Base-by-base conservation (phyloP, 768 basidiomycete species). In the Rhizopogon vinicolor region DNA sequence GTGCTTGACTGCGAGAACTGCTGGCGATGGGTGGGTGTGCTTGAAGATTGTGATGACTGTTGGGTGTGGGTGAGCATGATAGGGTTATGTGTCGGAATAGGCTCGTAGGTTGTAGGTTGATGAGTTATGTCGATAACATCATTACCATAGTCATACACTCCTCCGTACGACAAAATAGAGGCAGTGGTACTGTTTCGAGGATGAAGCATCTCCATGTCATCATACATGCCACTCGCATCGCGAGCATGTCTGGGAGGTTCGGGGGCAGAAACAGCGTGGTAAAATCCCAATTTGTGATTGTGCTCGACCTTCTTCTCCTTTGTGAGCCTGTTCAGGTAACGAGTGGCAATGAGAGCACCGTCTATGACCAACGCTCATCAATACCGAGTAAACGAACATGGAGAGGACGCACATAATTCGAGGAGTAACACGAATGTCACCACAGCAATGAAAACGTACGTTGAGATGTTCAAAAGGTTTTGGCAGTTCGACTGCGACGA, bases 251-350 rank as follows among this genome's bases (percentile, higher is more conserved):
- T 29, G 40, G 18, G 16, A 39, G 55, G 41, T 2, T 55, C 50
- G 1, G 64, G 70, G 16, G 28, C 31, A 29, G 66, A 56, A 37
- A 70, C 37, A 7, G 68, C 63, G 12, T 70, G 70, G 33, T 68
- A 72, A 35, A 63, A 70, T n/a, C 66, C 70, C 51, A 70, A 41
- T 18, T 66, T 66, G 29, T 64, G 64, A 13, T 64, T 68, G 41
- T 76, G 74, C 25, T 69, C 66, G 41, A 63, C 71, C 18, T 74
- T 68, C 66, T 84, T 84, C 62, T 83, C 77, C n/a, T 62, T 67
- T 52, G 77, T 73, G 14, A 85, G 65, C 59, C 76, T 78, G 58
- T 79, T 78, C 39, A 80, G 66, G 62, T 84, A 84, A 7, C 82
- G 78, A 13, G 80, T 76, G 4, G 77, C 75, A 46, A 83, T 74